Conservation (phyloP, 148 eudicot genomes). For the Nepenthes gracilis region DNA sequence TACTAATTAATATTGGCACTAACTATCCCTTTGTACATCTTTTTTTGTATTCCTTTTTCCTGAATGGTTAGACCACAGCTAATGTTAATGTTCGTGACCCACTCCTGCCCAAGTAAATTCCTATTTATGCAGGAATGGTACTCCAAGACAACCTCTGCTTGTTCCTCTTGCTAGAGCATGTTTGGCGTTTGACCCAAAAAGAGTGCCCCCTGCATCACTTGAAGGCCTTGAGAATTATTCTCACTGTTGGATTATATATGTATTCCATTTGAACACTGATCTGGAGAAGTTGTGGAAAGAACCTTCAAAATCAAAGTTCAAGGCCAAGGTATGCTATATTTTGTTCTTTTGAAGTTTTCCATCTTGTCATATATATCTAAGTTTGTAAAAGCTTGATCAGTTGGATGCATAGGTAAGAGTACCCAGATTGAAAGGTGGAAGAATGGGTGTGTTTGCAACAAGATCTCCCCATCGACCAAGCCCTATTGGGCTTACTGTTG, state of each 20-base stretch:
- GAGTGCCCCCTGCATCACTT: constrained; percentile 78
- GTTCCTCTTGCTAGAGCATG: constrained; percentile 91
- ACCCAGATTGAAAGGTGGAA: constrained; percentile 79
- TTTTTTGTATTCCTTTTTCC: too few relatives aligned
- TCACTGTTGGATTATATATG: constrained; percentile 88
- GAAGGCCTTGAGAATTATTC: constrained; percentile 92
- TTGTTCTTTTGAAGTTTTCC: background rate
- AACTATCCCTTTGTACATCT: too few relatives aligned
- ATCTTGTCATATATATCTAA: background rate
- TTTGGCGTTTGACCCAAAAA: constrained; percentile 55
- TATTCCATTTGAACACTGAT: constrained; percentile 90
- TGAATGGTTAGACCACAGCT: too few relatives aligned
- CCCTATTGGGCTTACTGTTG: constrained; percentile 93
- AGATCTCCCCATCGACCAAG: constrained; percentile 98
- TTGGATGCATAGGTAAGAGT: constrained; percentile 69
- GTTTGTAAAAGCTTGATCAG: background rate
- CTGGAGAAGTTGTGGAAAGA: constrained; percentile 86
- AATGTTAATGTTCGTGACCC: too few relatives aligned
- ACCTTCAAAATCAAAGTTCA: constrained; percentile 69
- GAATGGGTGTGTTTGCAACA: constrained; percentile 83
- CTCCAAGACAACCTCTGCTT: constrained; percentile 93
- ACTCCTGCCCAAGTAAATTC: too few relatives aligned
- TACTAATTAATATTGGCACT: too few relatives aligned
- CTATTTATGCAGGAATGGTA: constrained; percentile 55
- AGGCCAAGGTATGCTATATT: constrained; percentile 58